Conservation (phyloP, 2,329 filamentous ascomycete species). For the Juglanconis juglandina region DNA sequence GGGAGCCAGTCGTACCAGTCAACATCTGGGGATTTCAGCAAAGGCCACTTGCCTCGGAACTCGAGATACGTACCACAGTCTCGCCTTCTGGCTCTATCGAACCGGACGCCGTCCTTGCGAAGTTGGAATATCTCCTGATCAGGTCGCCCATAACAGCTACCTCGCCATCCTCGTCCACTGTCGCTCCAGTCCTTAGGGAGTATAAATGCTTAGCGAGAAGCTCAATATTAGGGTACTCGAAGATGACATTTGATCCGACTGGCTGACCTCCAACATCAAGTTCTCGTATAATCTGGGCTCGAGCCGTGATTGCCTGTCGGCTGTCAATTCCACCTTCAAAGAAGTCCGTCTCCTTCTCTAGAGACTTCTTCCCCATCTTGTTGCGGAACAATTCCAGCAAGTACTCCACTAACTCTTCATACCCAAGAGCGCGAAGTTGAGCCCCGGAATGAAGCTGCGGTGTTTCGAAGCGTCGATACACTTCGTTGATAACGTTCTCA, state of each 20-base stretch:
- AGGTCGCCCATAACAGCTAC: slow-evolving; percentile 33
- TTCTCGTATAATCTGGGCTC: no score
- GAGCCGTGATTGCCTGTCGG: no score
- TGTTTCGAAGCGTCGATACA: slow-evolving; percentile 19
- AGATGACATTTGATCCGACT: slow-evolving; percentile 54
- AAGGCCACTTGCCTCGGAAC: no score
- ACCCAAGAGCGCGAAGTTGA: no score
- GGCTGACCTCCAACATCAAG: slow-evolving; percentile 21
- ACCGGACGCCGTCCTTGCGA: background rate
- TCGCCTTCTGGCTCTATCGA: background rate
- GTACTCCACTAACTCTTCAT: no score
- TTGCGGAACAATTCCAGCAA: no score
- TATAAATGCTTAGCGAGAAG: no score
- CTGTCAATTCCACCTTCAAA: no score
- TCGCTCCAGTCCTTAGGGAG: no score
- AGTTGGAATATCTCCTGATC: slow-evolving; percentile 40
- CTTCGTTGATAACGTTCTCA: slow-evolving; percentile 38
- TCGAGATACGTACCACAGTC: background rate
- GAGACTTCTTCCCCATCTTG: no score
- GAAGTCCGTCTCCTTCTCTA: no score
- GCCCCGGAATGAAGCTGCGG: no score
- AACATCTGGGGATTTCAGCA: slow-evolving; percentile 32
- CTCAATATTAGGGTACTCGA: slow-evolving; percentile 50
- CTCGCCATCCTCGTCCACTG: slow-evolving; percentile 28
- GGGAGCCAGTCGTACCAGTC: slow-evolving; percentile 63